Evolutionary conservation across 495 filamentous ascomycete species (phyloP).

Genomic region (Podospora appendiculata): DNA sequence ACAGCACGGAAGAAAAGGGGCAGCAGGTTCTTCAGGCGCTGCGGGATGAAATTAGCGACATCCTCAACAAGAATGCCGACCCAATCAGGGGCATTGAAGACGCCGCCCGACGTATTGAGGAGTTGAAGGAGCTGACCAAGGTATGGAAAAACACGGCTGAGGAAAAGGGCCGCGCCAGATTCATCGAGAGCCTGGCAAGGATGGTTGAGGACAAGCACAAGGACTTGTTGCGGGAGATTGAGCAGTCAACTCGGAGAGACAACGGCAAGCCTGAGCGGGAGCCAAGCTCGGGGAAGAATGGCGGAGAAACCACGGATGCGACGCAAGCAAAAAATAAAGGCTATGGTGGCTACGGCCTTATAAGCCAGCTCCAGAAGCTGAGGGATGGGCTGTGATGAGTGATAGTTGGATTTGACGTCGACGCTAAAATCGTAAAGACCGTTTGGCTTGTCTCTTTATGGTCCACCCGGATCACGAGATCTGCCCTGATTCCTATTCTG

Average conservation of each 20-base stretch:
- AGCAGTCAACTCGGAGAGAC: constrained; percentile 25
- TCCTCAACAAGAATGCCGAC: constrained; percentile 48
- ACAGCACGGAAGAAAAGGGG: constrained; percentile 70
- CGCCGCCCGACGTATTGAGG: constrained; percentile 62
- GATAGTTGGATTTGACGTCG: no score
- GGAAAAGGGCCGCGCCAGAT: constrained; percentile 72
- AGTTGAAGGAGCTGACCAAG: constrained; percentile 58
- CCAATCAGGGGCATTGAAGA: constrained; percentile 54
- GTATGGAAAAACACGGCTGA: constrained; percentile 96
- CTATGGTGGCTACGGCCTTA: constrained; percentile 62
- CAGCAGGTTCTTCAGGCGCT: constrained; percentile 63
- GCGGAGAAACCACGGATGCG: constrained; percentile 6
- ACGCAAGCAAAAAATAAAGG: constrained; percentile 23
- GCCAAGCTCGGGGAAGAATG: not conserved
- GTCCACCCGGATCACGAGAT: no score
- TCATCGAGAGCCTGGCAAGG: constrained; percentile 71
- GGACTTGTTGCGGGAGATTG: constrained; percentile 46
- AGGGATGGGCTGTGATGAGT: constrained; percentile 58
- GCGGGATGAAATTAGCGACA: constrained; percentile 59
- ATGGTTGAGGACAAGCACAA: constrained; percentile 49
- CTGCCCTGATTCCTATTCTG: no score
- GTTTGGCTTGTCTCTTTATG: no score
- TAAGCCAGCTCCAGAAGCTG: constrained; percentile 72
- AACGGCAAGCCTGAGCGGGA: constrained; percentile 13
- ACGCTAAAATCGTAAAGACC: no score